Evolutionary conservation across 345 rosid species (phyloP), one percentile per base, ranked within the genome.

Genomic region (Eucalyptus regnans): DNA sequence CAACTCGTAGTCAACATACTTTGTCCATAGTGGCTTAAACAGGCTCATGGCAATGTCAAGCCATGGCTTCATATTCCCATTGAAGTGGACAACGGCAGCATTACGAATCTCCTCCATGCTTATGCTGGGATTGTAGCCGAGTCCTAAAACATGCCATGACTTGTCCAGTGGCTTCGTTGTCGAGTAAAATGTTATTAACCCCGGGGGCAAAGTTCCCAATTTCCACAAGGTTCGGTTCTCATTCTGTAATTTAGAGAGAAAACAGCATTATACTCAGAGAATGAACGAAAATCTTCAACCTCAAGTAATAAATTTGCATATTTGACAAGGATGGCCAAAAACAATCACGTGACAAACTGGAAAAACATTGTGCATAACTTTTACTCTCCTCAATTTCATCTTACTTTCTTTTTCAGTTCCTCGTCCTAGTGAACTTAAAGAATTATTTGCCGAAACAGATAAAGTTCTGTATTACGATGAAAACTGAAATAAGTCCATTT

Each of bases 61-160:
- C 99, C 99, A 97, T 5, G 99, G 99, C 95, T 97, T 96, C 99
- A 96, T 96, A 89, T 97, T 97, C 88, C 98, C 99, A 50, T 96
- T 97, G 93, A 96, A 96, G 89, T 96, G 99, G 87, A 97, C 98
- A 46, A 97, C 99, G 1, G 99, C 99, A 22, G 99, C 99, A 50
- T 95, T 95, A 66, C 89, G 92, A 52, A 97, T 98, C 96, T 98
- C 99, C 11, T 96, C 98, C 98, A 94, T 91, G 89, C 99, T 89
- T 86, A 98, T 96, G 94, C 99, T 96, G 18, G 99, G 99, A 89
- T 97, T 97, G 88, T 96, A 97, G 46, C 99, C 99, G 3, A 97
- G 94, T 71, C 99, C 99, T 79, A 97, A 94, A 52, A 96, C 99
- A 91, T 97, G 99, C 99, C 99, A 97, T 7, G 99, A 93, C 93